phyloP scores from a whole-genome alignment of 164 flowering plant genomes.

The Annona squamosa region DNA sequence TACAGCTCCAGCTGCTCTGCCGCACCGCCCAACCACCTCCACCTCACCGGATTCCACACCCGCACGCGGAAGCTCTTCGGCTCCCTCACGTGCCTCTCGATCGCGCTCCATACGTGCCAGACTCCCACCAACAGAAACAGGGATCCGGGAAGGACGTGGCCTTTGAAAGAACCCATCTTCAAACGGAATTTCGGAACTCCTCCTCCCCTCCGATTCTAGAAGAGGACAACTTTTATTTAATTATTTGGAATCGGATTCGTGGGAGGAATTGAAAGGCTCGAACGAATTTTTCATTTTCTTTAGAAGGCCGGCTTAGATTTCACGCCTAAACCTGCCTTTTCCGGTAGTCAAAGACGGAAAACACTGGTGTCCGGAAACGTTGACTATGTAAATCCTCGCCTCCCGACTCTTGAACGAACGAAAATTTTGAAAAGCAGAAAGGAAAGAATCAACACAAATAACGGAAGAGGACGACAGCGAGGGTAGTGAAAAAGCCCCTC shows the following conservation, averaged over 20 bases:
- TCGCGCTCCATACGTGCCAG: conserved; percentile 85
- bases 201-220: not conserved
- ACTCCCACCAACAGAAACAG: conserved; percentile 68
- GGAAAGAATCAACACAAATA: not conserved
- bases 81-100: conserved; percentile 44
- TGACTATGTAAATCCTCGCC: not conserved
- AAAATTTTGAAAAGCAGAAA: not conserved
- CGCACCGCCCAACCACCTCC: conserved; percentile 63
- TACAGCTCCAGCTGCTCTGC: conserved; percentile 75
- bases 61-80: conserved; percentile 62
- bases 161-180: conserved; percentile 87
- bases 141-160: conserved; percentile 85
- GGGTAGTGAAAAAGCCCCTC: not conserved
- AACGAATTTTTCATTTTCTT: not conserved
- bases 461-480: not conserved
- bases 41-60: conserved; percentile 84
- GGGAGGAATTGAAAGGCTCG: no score
- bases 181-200: not conserved
- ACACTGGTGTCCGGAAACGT: not conserved
- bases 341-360: no score
- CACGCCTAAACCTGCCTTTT: not conserved
- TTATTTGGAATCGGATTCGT: not conserved
- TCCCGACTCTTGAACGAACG: not conserved
- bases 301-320: not conserved
- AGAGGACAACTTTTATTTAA: not conserved